Conservation (phyloP, 2,329 filamentous ascomycete species). For the Nigrograna mackinnonii region DNA sequence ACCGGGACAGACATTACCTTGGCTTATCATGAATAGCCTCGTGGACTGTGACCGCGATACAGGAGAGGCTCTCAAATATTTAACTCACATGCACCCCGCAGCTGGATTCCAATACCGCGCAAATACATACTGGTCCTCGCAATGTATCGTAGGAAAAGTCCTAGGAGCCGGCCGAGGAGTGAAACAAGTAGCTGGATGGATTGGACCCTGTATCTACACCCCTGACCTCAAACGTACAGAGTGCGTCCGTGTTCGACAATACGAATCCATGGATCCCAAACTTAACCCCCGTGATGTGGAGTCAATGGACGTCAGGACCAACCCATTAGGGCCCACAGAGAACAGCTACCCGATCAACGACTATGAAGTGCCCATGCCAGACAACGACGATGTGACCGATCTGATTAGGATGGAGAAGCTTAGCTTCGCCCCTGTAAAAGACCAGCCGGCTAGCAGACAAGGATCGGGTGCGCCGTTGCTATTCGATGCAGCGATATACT, state of each 20-base stretch:
- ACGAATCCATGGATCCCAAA: conserved; percentile 56
- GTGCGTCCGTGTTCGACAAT: conserved; percentile 69
- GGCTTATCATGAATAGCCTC: conserved; percentile 77
- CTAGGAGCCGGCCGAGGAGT: conserved; percentile 69
- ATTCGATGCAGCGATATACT: conserved; percentile 43
- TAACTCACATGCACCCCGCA: conserved; percentile 69
- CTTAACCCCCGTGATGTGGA: conserved; percentile 64
- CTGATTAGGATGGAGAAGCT: conserved; percentile 72
- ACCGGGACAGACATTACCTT: conserved; percentile 71
- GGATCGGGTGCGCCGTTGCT: conserved; percentile 34
- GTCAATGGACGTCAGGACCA: conserved; percentile 68
- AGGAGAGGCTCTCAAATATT: conserved; percentile 66
- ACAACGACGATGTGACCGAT: conserved; percentile 63
- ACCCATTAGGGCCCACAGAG: conserved; percentile 68
- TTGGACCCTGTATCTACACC: conserved; percentile 72
- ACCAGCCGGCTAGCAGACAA: conserved; percentile 32
- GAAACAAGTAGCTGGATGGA: conserved; percentile 71
- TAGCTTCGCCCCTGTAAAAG: conserved; percentile 56
- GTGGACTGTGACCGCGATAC: conserved; percentile 74
- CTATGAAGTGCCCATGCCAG: conserved; percentile 65
- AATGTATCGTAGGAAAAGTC: conserved; percentile 75
- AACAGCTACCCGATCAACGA: conserved; percentile 67
- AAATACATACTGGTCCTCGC: conserved; percentile 76
- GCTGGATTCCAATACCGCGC: conserved; percentile 78
- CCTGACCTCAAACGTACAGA: conserved; percentile 69